Conservation (phyloP, 2,329 filamentous ascomycete genomes). For the Blastomyces parvus region DNA sequence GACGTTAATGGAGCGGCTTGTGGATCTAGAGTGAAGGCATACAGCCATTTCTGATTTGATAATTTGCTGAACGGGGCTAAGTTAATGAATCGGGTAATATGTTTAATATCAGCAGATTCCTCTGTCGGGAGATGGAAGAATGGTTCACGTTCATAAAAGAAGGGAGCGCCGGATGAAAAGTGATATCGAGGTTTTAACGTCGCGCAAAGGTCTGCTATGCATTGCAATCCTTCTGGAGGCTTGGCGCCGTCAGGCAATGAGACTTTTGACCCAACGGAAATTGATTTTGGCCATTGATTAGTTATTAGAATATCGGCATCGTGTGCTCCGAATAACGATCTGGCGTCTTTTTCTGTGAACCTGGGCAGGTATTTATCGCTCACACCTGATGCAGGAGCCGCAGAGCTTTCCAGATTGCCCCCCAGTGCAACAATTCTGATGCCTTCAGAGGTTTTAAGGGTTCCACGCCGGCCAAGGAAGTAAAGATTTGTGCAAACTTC, state of each 20-base stretch:
- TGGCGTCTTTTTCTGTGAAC: conserved; percentile 69
- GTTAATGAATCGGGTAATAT: conserved; percentile 81
- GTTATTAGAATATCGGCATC: conserved; percentile 81
- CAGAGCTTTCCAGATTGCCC: conserved; percentile 53
- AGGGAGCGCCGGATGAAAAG: conserved; percentile 59
- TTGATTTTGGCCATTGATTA: conserved; percentile 67
- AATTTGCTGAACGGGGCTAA: conserved; percentile 68
- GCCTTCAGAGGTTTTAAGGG: conserved; percentile 81
- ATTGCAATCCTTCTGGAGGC: conserved; percentile 49
- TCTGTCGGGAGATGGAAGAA: conserved; percentile 61
- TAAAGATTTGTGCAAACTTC: conserved; percentile 84
- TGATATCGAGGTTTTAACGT: conserved; percentile 86
- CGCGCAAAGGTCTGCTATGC: conserved; percentile 68
- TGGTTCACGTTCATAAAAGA: conserved; percentile 84
- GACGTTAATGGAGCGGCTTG: conserved; percentile 50
- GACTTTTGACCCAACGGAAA: conserved; percentile 60
- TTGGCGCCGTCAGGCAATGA: conserved; percentile 46
- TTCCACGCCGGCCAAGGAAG: conserved; percentile 77
- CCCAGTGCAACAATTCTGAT: conserved; percentile 80
- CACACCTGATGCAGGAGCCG: conserved; percentile 32
- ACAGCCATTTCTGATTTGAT: conserved; percentile 57
- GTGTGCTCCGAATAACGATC: conserved; percentile 63
- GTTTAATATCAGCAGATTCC: conserved; percentile 46
- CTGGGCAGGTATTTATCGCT: conserved; percentile 63
- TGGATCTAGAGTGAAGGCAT: conserved; percentile 58